These are phyloP conservation scores for Emmonsiellopsis sp. DNA, from an alignment of 2,329 filamentous ascomycete species.

Conservation along the genomic window DNA sequence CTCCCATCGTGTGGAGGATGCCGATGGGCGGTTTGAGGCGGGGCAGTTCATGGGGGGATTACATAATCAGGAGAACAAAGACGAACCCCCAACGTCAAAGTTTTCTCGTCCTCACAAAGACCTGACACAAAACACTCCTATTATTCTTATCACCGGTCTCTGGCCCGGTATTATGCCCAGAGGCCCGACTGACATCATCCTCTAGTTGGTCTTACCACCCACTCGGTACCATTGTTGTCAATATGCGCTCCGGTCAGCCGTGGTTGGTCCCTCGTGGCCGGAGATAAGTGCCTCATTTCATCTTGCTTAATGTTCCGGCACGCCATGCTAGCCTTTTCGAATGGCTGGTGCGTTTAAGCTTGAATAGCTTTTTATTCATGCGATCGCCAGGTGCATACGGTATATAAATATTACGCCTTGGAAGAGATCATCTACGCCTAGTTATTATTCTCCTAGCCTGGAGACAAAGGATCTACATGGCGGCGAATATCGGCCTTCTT, in stretches of 20 bases:
- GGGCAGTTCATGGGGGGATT: not conserved
- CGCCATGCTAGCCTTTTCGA: not conserved
- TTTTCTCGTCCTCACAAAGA: not conserved
- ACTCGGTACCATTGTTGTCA: not conserved
- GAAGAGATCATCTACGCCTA: constrained; percentile 1
- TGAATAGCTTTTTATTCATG: not conserved
- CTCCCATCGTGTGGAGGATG: no score
- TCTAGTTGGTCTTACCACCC: not conserved
- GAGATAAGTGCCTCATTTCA: not conserved
- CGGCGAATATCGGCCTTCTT: not conserved
- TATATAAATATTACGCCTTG: not conserved
- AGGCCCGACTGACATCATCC: not conserved
- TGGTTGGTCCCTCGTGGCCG: not conserved
- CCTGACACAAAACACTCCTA: not conserved
- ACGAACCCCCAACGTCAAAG: not conserved
- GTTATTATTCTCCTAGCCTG: not conserved
- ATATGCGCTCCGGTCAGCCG: not conserved
- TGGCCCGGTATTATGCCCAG: not conserved
- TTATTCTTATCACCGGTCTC: not conserved
- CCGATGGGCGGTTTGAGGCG: no score
- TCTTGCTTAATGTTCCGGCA: constrained; percentile 1
- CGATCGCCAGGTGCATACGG: not conserved
- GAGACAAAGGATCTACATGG: constrained; percentile 2
- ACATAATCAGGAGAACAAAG: constrained; percentile 1
- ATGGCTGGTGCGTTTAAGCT: not conserved